Base-by-base conservation (phyloP, 2,329 filamentous ascomycete species). In the Aureobasidium sp. region DNA sequence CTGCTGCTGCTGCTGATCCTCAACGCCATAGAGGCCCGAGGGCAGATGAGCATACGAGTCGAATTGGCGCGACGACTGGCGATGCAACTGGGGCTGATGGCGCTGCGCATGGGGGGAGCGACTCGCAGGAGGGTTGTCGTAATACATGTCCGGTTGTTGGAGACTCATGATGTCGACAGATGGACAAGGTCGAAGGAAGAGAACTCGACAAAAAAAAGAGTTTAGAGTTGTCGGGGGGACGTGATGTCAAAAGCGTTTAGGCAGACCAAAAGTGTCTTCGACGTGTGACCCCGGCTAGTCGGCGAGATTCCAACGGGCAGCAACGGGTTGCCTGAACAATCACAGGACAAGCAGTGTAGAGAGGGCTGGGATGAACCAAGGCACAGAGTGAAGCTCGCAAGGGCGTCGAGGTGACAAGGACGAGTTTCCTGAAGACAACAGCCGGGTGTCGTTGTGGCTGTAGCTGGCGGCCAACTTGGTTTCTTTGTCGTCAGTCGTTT, bases 51-150 rank as follows among this genome's bases (percentile, higher is more conserved):
- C 83, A 70, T 81, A 79, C 25, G 61, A 65, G 66, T 95, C 90
- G 71, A 92, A 89, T 58, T 71, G 88, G 67, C 90, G 84, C 67
- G 90, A 92, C 45, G 84, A 78, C 71, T 88, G 86, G 66, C 88
- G 84, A 69, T 87, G 84, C 61, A 88, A 77, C 61, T 81, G 79
- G 70, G 78, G 79, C 68, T 82, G 81, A 67, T 82, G 83, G 63
- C 88, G 88, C 71, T 88, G 85, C 33, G 87, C 85, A 70, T 84
- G 86, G 40, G 90, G 89, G 65, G 87, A 90, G 69, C 89, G 87
- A 62, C 67, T 70, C 71, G 85, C 86, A 64, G 81, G 74, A 62
- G 81, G 74, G 67, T 88, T 88, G 67, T 89, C 86, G 76, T 88
- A 84, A 78, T 89, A 91, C 80, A 87, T 84, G 63, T 89, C 85